A percentile compares a stretch with the other conserved stretches of the same genome.
Evolutionary conservation across 208 protist genomes (phyloP).

Genomic region (Trypanosomatidae sp.): DNA sequence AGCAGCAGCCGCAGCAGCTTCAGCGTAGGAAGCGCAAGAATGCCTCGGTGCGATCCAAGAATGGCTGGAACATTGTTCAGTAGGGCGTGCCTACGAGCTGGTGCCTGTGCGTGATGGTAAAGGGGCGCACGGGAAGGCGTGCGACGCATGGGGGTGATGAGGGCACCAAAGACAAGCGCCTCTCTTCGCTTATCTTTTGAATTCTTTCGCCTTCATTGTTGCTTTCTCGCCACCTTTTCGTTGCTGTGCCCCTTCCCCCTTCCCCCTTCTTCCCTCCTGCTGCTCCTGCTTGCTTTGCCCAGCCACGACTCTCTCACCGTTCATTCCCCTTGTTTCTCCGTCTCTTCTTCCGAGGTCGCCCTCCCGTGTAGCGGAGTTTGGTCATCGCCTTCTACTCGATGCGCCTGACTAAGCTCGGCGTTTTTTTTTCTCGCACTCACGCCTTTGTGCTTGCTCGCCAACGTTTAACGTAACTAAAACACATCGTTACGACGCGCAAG

Average conservation of each 20-base stretch:
- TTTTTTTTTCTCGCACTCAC: neutral
- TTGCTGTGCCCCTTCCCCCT: neutral
- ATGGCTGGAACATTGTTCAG: slow-evolving; percentile 72
- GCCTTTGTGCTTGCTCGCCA: neutral
- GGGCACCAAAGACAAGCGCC: no score
- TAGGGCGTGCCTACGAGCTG: slow-evolving; percentile 3
- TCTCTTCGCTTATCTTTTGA: neutral
- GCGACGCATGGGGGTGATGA: neutral
- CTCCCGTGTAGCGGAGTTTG: neutral
- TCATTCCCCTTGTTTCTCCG: neutral
- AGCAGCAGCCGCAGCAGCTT: slow-evolving; percentile 22
- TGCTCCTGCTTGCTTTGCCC: neutral
- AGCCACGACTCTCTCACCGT: neutral
- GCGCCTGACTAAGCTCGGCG: neutral
- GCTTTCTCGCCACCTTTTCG: neutral
- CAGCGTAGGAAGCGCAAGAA: slow-evolving; percentile 65
- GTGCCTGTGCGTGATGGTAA: neutral
- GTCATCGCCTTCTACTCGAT: neutral
- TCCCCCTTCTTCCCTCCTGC: neutral
- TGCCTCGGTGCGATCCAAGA: slow-evolving; percentile 51
- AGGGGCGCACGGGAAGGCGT: neutral
- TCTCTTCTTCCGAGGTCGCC: neutral
- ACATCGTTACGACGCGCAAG: neutral
- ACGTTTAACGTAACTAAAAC: slow-evolving; percentile 2
- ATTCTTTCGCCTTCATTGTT: neutral